These are phyloP conservation scores for Globisporangium spiculum DNA, from an alignment of 352 stramenopile genomes.

Conservation along the genomic window DNA sequence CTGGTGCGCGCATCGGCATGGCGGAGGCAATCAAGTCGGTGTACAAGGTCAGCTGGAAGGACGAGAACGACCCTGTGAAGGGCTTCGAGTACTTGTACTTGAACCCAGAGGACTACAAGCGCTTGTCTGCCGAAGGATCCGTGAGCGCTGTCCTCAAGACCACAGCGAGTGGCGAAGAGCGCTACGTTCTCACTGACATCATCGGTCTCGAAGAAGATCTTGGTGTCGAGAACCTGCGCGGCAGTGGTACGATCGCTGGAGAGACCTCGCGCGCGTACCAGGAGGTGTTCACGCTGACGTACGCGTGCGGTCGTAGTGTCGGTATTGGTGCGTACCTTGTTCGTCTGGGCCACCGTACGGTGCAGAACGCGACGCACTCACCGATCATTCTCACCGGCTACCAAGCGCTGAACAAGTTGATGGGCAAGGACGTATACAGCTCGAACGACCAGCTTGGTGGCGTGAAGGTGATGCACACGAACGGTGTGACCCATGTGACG, in stretches of 20 bases:
- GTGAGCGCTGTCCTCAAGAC: conserved; percentile 85
- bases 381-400: conserved; percentile 99
- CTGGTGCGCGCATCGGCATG: conserved; percentile 97
- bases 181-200: conserved; percentile 96
- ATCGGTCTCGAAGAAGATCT: conserved; percentile 97
- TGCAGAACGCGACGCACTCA: conserved; percentile 97
- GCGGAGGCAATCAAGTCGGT: conserved; percentile 97
- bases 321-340: conserved; percentile 99
- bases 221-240: conserved; percentile 99
- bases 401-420: conserved; percentile 99
- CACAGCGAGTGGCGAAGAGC: conserved; percentile 67
- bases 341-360: conserved; percentile 97
- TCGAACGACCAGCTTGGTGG: conserved; percentile 99
- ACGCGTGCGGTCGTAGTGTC: conserved; percentile 98
- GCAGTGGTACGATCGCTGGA: conserved; percentile 98
- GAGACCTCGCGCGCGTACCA: conserved; percentile 98
- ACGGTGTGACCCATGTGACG: conserved; percentile 98
- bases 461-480: conserved; percentile 99
- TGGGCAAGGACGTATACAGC: conserved; percentile 99
- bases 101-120: conserved; percentile 93
- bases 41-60: conserved; percentile 98
- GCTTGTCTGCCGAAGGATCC: conserved; percentile 84
- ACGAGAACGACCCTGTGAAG: conserved; percentile 94
- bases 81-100: conserved; percentile 99
- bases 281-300: conserved; percentile 99